Base-by-base conservation (phyloP, 78 protist species). In the Planoprotostelium fungivorum region DNA sequence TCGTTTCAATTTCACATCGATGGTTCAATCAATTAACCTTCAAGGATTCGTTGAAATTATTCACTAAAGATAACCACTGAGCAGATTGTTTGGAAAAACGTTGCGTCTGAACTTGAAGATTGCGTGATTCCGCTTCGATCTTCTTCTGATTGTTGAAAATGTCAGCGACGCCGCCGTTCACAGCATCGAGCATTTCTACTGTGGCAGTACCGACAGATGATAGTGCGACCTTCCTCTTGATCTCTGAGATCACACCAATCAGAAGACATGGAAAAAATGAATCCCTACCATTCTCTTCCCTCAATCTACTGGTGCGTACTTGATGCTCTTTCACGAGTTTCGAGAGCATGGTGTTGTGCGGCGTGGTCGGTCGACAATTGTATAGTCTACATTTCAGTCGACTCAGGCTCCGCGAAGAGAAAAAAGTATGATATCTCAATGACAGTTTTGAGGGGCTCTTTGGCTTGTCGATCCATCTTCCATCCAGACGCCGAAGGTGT, bases 81-180 rank as follows among this genome's bases (percentile, higher is more conserved):
- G 88, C 90, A 29, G 93, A 88, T 88, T 93, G 95, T 63, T 90
- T 93, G 39, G 93, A 37, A 36, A 93, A 93, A 83, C 86, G 88
- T 36, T 91, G 88, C 1, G 95, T 90, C 37, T 87, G 84, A 35
- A 38, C 9, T 39, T 93, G 95, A 73, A 93, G 63, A 37, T 37
- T 38, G 35, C 95, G 37, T 38, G 95, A 88, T 84, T 93, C 95
- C 29, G 39, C 36, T 84, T 93, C 95, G 35, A 93, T 84, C 51
- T 90, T 89, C 93, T 90, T 93, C 86, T 93, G 95, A 93, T 93
- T 93, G 29, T 88, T 37, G 63, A 93, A 93, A 38, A 93, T 88
- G 37, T 89, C 88, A 31, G 93, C 95, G 36, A 93, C 95, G 38
- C 95, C 92, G 36, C 73, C 86, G 88, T 93, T 93, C 34, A 93